Percentiles rank a stretch among this genome's conserved stretches.
phyloP scores from a whole-genome alignment of 2,329 filamentous ascomycete genomes.

The Phialemonium atrogriseum region DNA sequence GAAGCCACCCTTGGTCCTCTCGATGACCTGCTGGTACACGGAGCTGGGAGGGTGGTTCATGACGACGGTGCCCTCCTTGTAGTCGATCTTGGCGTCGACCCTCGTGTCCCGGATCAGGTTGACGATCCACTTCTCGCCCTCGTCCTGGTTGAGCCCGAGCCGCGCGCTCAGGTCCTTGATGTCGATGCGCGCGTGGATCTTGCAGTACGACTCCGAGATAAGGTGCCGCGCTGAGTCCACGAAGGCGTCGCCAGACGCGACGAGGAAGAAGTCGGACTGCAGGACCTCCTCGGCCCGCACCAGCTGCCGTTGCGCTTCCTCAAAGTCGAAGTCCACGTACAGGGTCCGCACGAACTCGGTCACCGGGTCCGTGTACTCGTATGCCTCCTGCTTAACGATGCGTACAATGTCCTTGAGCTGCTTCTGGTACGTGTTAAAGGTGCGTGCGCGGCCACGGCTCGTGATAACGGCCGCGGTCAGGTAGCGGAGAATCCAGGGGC shows the following conservation, averaged over 20 bases:
- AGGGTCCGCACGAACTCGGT: slow-evolving; percentile 95
- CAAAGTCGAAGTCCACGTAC: slow-evolving; percentile 93
- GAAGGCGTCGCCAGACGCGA: slow-evolving; percentile 75
- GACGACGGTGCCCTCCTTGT: slow-evolving; percentile 94
- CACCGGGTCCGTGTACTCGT: slow-evolving; percentile 94
- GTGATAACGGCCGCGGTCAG: slow-evolving; percentile 91
- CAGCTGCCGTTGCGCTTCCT: slow-evolving; percentile 88
- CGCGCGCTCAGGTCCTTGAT: slow-evolving; percentile 93
- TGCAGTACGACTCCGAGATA: slow-evolving; percentile 99
- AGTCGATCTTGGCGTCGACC: slow-evolving; percentile 98
- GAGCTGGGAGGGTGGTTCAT: slow-evolving; percentile 99
- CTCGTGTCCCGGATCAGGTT: slow-evolving; percentile 97
- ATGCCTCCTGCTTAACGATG: slow-evolving; percentile 92
- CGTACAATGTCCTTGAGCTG: slow-evolving; percentile 96
- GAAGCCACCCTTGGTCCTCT: slow-evolving; percentile 97
- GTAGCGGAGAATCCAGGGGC: slow-evolving; percentile 94
- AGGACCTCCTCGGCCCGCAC: slow-evolving; percentile 83
- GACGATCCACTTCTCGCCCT: slow-evolving; percentile 99
- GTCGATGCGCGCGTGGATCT: slow-evolving; percentile 97
- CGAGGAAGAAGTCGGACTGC: slow-evolving; percentile 91
- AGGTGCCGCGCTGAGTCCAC: slow-evolving; percentile 91
- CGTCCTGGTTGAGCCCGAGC: slow-evolving; percentile 83
- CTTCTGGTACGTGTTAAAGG: slow-evolving; percentile 86
- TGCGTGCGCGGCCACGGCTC: slow-evolving; percentile 72
- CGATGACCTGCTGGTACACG: slow-evolving; percentile 98